These are phyloP conservation scores for Phylloporus arenicola DNA, from an alignment of 768 basidiomycete species.

Conservation along the genomic window DNA sequence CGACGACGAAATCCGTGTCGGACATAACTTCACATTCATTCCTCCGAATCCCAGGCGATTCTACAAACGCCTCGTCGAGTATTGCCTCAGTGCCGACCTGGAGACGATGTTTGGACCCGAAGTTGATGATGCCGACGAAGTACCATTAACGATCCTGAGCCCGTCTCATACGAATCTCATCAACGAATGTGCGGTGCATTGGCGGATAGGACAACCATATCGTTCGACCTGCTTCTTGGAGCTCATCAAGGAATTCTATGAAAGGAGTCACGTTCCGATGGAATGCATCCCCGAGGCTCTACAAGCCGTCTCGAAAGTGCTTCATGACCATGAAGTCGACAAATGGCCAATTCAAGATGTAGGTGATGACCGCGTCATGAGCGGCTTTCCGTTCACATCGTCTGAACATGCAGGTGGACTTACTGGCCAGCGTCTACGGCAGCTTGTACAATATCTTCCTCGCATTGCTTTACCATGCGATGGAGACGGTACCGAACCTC, in stretches of 20 bases:
- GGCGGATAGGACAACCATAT: conserved; percentile 81
- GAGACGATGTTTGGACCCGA: conserved; percentile 86
- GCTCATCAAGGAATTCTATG: conserved; percentile 80
- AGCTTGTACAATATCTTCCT: conserved; percentile 83
- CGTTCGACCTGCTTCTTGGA: conserved; percentile 78
- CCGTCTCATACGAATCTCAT: conserved; percentile 73
- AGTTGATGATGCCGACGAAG: conserved; percentile 93
- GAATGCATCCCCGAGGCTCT: conserved; percentile 94
- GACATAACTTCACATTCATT: conserved; percentile 83
- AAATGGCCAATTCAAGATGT: conserved; percentile 84
- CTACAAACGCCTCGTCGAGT: conserved; percentile 80
- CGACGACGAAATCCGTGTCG: conserved; percentile 67
- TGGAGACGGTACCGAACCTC: conserved; percentile 70
- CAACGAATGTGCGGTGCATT: conserved; percentile 81
- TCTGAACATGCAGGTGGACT: conserved; percentile 48
- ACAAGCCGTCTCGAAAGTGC: conserved; percentile 61
- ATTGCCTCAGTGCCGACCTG: conserved; percentile 78
- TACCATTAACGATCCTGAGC: conserved; percentile 87
- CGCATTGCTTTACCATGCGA: conserved; percentile 74
- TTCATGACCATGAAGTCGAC: conserved; percentile 63
- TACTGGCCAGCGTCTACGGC: conserved; percentile 62
- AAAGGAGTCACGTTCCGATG: conserved; percentile 85
- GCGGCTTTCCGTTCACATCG: conserved; percentile 2
- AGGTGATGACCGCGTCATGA: conserved; percentile 29
- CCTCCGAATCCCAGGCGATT: conserved; percentile 82